phyloP scores from a whole-genome alignment of 164 flowering plant genomes.

The Liriodendron chinense region DNA sequence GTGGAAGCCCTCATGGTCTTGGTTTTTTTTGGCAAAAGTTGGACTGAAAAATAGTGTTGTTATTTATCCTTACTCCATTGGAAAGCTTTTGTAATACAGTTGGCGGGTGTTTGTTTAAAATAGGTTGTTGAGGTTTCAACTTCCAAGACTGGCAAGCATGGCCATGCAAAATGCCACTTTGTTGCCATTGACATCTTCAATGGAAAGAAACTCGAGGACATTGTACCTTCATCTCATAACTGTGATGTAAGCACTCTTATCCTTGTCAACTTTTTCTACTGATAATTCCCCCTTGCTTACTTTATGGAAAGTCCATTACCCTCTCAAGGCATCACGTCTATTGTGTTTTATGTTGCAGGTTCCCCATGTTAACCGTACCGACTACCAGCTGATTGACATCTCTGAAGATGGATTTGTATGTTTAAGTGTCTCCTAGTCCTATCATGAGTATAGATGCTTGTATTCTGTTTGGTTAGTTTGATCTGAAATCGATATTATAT shows the following conservation, averaged over 20 bases:
- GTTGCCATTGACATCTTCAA: slow-evolving; percentile 41
- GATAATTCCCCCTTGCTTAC: not conserved
- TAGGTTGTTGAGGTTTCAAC: slow-evolving; percentile 48
- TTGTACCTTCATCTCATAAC: slow-evolving; percentile 39
- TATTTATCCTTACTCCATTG: not conserved
- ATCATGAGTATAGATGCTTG: not conserved
- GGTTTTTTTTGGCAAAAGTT: too few species aligned
- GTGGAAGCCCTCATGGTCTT: too few species aligned
- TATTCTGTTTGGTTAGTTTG: not conserved
- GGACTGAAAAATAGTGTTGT: too few species aligned
- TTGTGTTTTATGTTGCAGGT: slow-evolving; percentile 25
- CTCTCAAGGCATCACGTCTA: not conserved
- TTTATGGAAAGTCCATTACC: not conserved
- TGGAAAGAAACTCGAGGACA: slow-evolving; percentile 41
- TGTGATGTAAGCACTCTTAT: slow-evolving; percentile 31
- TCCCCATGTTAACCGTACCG: slow-evolving; percentile 42
- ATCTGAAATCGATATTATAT: not conserved
- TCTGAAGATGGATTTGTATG: slow-evolving; percentile 37
- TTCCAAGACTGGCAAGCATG: slow-evolving; percentile 46
- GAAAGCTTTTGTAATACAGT: not conserved
- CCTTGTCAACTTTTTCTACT: not conserved
- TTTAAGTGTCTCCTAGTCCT: not conserved
- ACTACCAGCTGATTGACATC: slow-evolving; percentile 42
- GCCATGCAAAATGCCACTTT: slow-evolving; percentile 47
- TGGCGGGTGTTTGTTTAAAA: not conserved